These are phyloP conservation scores for Pseudogymnoascus sp. DNA, from an alignment of 2,329 filamentous ascomycete genomes.

Conservation along the genomic window DNA sequence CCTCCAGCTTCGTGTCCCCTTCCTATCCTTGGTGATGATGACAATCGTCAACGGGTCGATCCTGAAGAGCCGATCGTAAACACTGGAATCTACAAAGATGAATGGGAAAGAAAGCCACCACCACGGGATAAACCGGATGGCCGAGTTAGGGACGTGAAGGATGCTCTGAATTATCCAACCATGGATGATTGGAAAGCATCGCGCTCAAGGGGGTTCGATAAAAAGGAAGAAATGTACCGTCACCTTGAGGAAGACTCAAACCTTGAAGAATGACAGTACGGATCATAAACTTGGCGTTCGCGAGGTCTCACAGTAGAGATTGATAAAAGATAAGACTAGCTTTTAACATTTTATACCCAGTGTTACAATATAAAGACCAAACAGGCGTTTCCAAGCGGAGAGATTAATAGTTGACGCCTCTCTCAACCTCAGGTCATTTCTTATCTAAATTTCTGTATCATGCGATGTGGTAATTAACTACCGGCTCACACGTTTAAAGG, in stretches of 20 bases:
- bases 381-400: too few species aligned
- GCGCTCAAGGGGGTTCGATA: not conserved
- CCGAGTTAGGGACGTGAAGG: not conserved
- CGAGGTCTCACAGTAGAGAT: too few species aligned
- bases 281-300: too few species aligned
- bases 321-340: too few species aligned
- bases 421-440: too few species aligned
- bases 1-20: slow-evolving; percentile 13
- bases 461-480: too few species aligned
- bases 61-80: slow-evolving; percentile 22
- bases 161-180: not conserved
- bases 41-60: slow-evolving; percentile 24
- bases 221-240: not conserved
- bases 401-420: too few species aligned
- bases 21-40: slow-evolving; percentile 16
- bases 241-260: not conserved
- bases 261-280: not conserved
- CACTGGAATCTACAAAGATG: slow-evolving; percentile 26
- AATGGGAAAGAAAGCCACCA: slow-evolving; percentile 24
- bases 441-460: too few species aligned
- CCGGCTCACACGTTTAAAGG: too few species aligned
- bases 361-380: too few species aligned
- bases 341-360: too few species aligned
- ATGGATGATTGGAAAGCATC: not conserved
- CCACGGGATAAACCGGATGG: not conserved